Percentiles rank a stretch among this genome's conserved stretches.
Evolutionary conservation across 2,329 filamentous ascomycete species (phyloP).

Genomic region (Fusarium vanettenii): DNA sequence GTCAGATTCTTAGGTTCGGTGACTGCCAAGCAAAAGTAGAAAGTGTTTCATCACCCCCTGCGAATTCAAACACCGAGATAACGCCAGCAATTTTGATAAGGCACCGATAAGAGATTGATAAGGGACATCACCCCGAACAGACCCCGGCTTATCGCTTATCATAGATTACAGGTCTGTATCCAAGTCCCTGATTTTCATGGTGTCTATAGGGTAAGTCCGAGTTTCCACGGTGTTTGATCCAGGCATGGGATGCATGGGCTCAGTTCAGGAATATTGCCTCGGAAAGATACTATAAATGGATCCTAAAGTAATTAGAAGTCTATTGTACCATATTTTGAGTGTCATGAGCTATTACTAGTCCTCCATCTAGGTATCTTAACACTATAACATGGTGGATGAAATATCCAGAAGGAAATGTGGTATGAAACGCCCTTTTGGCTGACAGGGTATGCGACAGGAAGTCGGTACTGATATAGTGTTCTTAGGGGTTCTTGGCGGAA

Average conservation of each 20-base stretch:
- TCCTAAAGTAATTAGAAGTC: neutral
- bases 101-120: neutral
- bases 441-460: too few species aligned
- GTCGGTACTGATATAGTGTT: rapidly evolving
- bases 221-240: neutral
- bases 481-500: constrained; percentile 84
- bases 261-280: neutral
- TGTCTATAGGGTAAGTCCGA: neutral
- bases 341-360: neutral
- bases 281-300: neutral
- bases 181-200: neutral
- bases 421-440: too few species aligned
- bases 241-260: neutral
- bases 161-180: neutral
- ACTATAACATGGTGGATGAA: neutral
- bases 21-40: neutral
- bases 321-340: neutral
- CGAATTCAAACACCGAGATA: neutral
- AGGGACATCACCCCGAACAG: neutral
- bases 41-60: neutral
- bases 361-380: neutral
- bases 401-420: neutral
- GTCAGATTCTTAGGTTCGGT: neutral
- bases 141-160: neutral
- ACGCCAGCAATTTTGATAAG: neutral